A percentile compares a stretch with the other conserved stretches of the same genome.
These are phyloP conservation scores for Coemansia sp. DNA, from an alignment of 192 early-diverging fungal species.

Conservation along the genomic window DNA sequence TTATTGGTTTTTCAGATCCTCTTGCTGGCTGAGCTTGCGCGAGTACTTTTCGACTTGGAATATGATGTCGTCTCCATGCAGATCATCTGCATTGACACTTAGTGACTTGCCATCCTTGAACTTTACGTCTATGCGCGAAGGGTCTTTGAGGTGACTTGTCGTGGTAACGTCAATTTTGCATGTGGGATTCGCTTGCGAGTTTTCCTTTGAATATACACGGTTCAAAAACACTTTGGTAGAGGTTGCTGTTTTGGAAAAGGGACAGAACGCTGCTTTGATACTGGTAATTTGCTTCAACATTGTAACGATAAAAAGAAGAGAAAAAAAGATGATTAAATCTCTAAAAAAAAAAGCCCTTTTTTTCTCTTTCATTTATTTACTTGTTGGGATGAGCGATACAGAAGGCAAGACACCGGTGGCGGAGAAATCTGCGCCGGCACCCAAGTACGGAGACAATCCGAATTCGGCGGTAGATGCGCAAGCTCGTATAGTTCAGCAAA, in stretches of 20 bases:
- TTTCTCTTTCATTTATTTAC: slow-evolving; percentile 4
- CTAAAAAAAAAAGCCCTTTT: neutral
- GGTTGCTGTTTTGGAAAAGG: slow-evolving; percentile 37
- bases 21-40: slow-evolving; percentile 45
- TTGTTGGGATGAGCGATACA: neutral
- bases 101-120: slow-evolving; percentile 49
- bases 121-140: slow-evolving; percentile 34
- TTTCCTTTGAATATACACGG: slow-evolving; percentile 43
- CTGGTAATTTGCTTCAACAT: slow-evolving; percentile 53
- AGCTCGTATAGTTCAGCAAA: slow-evolving; percentile 44
- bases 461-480: slow-evolving; percentile 41
- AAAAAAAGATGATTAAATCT: neutral
- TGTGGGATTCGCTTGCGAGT: slow-evolving; percentile 35
- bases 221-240: slow-evolving; percentile 48
- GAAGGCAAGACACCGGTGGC: neutral
- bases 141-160: slow-evolving; percentile 23
- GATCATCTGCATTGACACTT: slow-evolving; percentile 29
- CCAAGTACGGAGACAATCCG: slow-evolving; percentile 23
- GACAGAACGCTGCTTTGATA: slow-evolving; percentile 44
- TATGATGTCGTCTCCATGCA: slow-evolving; percentile 42
- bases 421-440: slow-evolving; percentile 3
- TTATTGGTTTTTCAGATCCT: slow-evolving; percentile 47
- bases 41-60: slow-evolving; percentile 39
- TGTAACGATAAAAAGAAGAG: too few relatives aligned
- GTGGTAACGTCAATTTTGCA: slow-evolving; percentile 48